Percentiles rank a stretch among this genome's conserved stretches.
Conservation (phyloP, 1,284 basidiomycete genomes). For the Boletellus sp. region DNA sequence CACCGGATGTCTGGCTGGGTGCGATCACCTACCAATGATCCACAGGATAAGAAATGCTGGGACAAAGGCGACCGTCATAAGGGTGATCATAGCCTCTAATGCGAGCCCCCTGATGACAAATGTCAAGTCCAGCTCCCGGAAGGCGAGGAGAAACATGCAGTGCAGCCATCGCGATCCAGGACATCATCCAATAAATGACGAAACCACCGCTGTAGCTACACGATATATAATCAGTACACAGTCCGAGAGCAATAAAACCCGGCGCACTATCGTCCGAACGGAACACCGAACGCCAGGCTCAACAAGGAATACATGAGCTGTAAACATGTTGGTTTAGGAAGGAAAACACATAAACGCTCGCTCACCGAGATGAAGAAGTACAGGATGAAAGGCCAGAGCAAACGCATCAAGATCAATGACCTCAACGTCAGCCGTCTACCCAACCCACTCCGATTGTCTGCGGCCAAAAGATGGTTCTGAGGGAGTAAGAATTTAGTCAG, state of each 20-base stretch:
- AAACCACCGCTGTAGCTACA: constrained; percentile 55
- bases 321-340: constrained; percentile 1
- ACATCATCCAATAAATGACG: constrained; percentile 74
- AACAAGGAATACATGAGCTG: constrained; percentile 59
- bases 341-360: neutral
- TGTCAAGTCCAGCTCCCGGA: constrained; percentile 2
- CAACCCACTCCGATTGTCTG: constrained; percentile 42
- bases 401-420: constrained; percentile 55
- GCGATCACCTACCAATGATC: constrained; percentile 53
- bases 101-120: constrained; percentile 48
- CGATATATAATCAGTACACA: constrained; percentile 1
- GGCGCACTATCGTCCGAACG: constrained; percentile 47
- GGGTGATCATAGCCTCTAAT: constrained; percentile 57
- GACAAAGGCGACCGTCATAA: constrained; percentile 51
- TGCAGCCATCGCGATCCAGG: constrained; percentile 59
- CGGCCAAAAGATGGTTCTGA: constrained; percentile 32
- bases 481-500: neutral
- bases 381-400: constrained; percentile 48
- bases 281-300: constrained; percentile 61
- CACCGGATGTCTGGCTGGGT: neutral
- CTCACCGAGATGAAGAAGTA: constrained; percentile 64
- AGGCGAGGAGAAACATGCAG: constrained; percentile 36
- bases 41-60: constrained; percentile 62
- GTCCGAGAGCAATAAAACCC: neutral
- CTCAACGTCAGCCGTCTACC: constrained; percentile 46